Conservation (phyloP, 257 asterid species). For the Nicotiana sylvestris region DNA sequence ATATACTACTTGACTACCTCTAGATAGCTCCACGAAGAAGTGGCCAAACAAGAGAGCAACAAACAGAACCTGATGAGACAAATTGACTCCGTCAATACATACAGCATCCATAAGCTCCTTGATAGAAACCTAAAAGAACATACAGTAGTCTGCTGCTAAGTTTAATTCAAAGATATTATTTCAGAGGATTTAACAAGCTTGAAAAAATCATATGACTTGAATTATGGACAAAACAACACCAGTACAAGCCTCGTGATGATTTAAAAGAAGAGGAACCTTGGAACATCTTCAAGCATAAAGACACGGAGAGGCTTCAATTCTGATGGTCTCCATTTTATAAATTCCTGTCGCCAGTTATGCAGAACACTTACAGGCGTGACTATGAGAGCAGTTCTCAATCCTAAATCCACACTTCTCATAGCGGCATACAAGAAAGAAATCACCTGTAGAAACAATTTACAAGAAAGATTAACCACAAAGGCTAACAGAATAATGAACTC, state of each 20-base stretch:
- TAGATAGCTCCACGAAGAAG: neutral
- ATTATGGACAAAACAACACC: neutral
- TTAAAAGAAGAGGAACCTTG: constrained; percentile 46
- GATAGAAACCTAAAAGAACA: neutral
- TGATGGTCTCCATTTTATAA: constrained; percentile 85
- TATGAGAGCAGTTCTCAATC: constrained; percentile 80
- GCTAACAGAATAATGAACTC: neutral
- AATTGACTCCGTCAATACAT: neutral
- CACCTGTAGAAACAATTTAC: constrained; percentile 47
- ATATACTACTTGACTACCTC: neutral
- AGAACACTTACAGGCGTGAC: constrained; percentile 94
- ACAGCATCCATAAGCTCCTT: neutral
- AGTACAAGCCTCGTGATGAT: neutral
- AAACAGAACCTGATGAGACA: neutral
- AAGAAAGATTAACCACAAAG: neutral
- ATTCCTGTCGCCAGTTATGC: constrained; percentile 94
- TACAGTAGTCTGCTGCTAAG: neutral
- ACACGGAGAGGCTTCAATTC: constrained; percentile 88
- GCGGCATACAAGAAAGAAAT: constrained; percentile 89
- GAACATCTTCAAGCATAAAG: constrained; percentile 93
- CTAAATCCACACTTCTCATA: constrained; percentile 80
- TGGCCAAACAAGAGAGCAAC: constrained; percentile 5
- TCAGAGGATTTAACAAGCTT: neutral
- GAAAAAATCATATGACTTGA: neutral
- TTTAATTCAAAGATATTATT: neutral